Evolutionary conservation across 2,329 filamentous ascomycete genomes (phyloP), one percentile per base, ranked within the genome.

Genomic region (Fusarium chlamydosporum): DNA sequence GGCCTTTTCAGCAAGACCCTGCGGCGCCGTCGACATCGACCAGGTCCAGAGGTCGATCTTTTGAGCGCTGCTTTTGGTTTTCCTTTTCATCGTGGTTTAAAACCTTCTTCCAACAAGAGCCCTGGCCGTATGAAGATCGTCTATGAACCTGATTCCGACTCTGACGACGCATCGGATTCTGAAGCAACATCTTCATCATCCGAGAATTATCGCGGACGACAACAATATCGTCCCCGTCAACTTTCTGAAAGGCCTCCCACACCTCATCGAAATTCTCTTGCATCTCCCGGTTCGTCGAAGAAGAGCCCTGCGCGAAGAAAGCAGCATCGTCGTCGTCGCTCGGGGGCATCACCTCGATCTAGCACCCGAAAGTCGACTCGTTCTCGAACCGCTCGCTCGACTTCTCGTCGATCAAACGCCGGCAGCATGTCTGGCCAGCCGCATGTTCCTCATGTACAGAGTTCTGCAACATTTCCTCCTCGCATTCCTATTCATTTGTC

Each of bases 11-110:
- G 55, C 46, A 68, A 61, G 46, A 23, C 58, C 13, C 48, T 68
- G 38, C 54, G 61, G 8, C 58, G 59, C 13, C 68, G 62, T 9
- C 65, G 72, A 12, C 56, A 56, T 53, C 45, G 50, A 27, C 33
- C 59, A 27, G 62, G 61, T n/a, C 63, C 62, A 26, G 62, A 69
- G n/a, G 42, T 76, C 27, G 75, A 76, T 52, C 63, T 76, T 8
- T 56, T 77, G 27, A 69, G 72, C 11, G 73, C 74, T 4, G 61
- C 68, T 6, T 76, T 77, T 56, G 75, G 75, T 7, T 47, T 75
- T 11, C 74, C 75, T 3, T 72, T 72, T 29, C 59, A 56, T 23
- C 62, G 63, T 9, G 54, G 68, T 15, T 34, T 63, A 31, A 38
- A 61, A 40, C 52, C 29, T 47, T 20, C 57, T 15, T 38, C 26